Conservation (phyloP, 495 filamentous ascomycete genomes). For the Annulohypoxylon bovei region DNA sequence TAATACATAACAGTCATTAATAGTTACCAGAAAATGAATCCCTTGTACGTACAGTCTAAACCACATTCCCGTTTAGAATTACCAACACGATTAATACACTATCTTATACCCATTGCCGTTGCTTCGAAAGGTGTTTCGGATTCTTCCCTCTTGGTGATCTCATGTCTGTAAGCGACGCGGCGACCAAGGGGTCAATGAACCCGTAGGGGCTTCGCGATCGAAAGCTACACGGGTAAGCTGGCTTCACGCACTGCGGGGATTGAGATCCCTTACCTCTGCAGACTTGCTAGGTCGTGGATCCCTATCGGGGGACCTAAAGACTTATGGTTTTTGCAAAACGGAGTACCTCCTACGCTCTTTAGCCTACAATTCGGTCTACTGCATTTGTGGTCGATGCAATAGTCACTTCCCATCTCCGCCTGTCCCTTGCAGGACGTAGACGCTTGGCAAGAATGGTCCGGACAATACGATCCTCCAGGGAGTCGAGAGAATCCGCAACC, state of each 20-base stretch:
- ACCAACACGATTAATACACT: not conserved
- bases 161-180: slow-evolving; percentile 26
- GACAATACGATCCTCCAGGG: slow-evolving; percentile 35
- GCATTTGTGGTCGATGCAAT: slow-evolving; percentile 41
- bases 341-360: slow-evolving; percentile 30
- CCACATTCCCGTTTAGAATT: not conserved
- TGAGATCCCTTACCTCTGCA: slow-evolving; percentile 32
- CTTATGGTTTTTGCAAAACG: slow-evolving; percentile 39
- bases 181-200: slow-evolving; percentile 30
- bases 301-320: slow-evolving; percentile 24
- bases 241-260: not conserved
- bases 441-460: slow-evolving; percentile 38
- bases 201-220: slow-evolving; percentile 33
- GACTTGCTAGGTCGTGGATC: slow-evolving; percentile 26
- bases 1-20: slow-evolving; percentile 3
- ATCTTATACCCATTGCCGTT: slow-evolving; percentile 31
- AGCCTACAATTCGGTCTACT: slow-evolving; percentile 33
- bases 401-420: slow-evolving; percentile 35
- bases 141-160: slow-evolving; percentile 13
- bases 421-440: slow-evolving; percentile 36
- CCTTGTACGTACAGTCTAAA: slow-evolving; percentile 15
- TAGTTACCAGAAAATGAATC: slow-evolving; percentile 1
- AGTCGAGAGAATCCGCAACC: slow-evolving; percentile 33
- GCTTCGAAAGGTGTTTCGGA: slow-evolving; percentile 17
- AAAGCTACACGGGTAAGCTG: slow-evolving; percentile 23